Conservation (phyloP, 257 asterid species). For the Voacanga thouarsii region DNA sequence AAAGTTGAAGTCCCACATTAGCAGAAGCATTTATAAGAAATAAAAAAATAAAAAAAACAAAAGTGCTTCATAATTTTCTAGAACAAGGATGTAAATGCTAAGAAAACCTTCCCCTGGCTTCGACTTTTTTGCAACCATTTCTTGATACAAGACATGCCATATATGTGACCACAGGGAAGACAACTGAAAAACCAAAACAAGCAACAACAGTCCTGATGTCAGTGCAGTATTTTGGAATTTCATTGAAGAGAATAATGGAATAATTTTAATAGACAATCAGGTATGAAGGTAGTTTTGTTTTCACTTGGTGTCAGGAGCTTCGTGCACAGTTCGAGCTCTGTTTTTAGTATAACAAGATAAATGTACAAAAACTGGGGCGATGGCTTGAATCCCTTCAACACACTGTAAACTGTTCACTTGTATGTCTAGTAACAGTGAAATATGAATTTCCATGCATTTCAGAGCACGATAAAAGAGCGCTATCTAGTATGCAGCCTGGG, state of each 20-base stretch:
- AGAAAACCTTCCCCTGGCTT: constrained; percentile 63
- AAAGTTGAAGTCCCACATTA: constrained; percentile 1
- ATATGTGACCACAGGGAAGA: constrained; percentile 93
- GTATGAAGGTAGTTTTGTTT: neutral
- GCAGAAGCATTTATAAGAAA: neutral
- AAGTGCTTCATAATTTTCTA: neutral
- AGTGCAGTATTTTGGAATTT: neutral
- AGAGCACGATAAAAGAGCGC: neutral
- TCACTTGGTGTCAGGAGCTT: neutral
- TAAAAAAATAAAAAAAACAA: neutral
- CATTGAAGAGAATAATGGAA: neutral
- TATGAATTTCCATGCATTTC: neutral
- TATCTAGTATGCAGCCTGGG: neutral
- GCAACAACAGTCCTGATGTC: neutral
- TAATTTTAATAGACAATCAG: neutral
- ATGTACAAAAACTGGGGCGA: neutral
- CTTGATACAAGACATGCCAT: constrained; percentile 76
- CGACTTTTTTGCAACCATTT: constrained; percentile 64
- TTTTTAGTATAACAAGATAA: neutral
- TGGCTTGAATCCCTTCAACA: neutral
- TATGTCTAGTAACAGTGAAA: neutral
- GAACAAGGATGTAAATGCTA: neutral
- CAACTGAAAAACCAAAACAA: constrained; percentile 44
- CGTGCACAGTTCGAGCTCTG: neutral
- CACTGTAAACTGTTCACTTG: neutral